phyloP scores from a whole-genome alignment of 441 rosid species.

The Erodium trifolium region DNA sequence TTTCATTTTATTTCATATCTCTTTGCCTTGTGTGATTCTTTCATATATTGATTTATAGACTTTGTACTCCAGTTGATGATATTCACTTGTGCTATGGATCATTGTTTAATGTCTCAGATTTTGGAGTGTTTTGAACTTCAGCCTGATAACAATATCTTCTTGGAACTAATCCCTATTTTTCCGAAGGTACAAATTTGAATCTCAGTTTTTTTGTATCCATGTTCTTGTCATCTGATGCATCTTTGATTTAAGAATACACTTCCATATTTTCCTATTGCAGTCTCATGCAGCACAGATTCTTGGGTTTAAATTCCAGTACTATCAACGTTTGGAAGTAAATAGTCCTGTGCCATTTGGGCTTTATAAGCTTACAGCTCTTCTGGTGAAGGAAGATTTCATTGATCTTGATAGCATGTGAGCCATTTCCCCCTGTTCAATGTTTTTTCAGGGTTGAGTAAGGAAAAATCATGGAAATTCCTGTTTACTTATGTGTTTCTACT shows the following conservation, averaged over 20 bases:
- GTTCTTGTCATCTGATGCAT: neutral
- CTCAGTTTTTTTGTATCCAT: neutral
- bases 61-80: neutral
- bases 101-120: constrained; percentile 44
- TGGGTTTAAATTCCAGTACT: constrained; percentile 97
- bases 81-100: constrained; percentile 18
- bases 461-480: neutral
- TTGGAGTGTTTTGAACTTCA: constrained; percentile 97
- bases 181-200: constrained; percentile 59
- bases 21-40: neutral
- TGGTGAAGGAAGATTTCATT: constrained; percentile 90
- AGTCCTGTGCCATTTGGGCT: constrained; percentile 84
- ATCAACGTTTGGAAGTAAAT: constrained; percentile 86
- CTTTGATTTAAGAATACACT: constrained; percentile 1
- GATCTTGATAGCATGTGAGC: constrained; percentile 96
- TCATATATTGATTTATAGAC: neutral
- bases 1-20: constrained; percentile 1
- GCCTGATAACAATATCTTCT: constrained; percentile 59
- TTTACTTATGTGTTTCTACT: constrained; percentile 1
- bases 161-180: constrained; percentile 88
- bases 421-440: neutral
- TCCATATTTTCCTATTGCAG: constrained; percentile 41
- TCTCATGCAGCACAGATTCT: constrained; percentile 99
- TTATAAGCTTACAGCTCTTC: constrained; percentile 83
- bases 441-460: neutral